Evolutionary conservation across 116 monocot species (phyloP).

Genomic region (Trichopus zeylanicus): DNA sequence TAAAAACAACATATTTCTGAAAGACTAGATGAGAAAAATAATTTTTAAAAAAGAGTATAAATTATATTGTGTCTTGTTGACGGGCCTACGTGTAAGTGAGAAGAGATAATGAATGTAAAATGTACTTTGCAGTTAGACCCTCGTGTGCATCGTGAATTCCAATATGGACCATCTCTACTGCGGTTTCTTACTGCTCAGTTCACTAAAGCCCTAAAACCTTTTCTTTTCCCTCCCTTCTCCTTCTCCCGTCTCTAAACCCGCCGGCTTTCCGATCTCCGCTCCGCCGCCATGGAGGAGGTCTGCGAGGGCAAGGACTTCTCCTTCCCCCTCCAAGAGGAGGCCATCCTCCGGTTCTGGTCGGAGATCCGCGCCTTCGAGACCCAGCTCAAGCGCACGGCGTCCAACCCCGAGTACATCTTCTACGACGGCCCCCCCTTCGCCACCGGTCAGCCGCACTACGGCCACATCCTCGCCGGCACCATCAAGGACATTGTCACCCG

Average conservation of each 20-base stretch:
- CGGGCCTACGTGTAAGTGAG: no score
- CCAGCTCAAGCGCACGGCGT: conserved; percentile 63
- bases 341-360: conserved; percentile 60
- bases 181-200: no score
- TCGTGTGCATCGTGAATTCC: no score
- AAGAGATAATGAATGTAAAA: no score
- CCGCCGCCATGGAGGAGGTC: conserved; percentile 77
- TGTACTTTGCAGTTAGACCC: no score
- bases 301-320: conserved; percentile 93
- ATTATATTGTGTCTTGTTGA: no score
- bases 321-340: conserved; percentile 75
- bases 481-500: conserved; percentile 99
- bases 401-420: conserved; percentile 82
- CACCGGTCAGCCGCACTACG: conserved; percentile 91
- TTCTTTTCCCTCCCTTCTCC: background rate
- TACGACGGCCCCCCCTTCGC: conserved; percentile 99
- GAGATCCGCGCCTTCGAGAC: conserved; percentile 72
- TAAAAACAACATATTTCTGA: no score
- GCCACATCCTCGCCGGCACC: conserved; percentile 96
- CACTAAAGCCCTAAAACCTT: background rate
- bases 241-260: background rate
- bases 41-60: no score
- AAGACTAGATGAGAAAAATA: no score
- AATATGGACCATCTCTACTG: no score
- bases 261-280: background rate